Evolutionary conservation across 2,329 filamentous ascomycete genomes (phyloP), one percentile per base, ranked within the genome.

Genomic region (Neophaeococcomyces aloes): DNA sequence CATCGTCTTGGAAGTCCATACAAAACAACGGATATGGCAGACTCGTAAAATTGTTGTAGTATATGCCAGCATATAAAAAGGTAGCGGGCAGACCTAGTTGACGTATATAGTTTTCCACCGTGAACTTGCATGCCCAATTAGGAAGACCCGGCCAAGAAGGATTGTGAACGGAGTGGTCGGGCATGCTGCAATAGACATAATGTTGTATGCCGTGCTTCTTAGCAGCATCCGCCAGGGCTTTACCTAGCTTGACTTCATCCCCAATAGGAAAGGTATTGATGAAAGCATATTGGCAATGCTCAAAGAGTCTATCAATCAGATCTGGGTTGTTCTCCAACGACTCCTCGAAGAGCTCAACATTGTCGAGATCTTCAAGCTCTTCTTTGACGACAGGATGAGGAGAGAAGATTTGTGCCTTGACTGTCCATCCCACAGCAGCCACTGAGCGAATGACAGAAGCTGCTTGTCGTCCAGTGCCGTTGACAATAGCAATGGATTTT

Each of bases 1-100:
- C 87, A 56, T 95, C 86, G 1, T 71, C 63, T 63, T 86, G 80
- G 36, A 94, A 69, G 51, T 93, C 86, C 83, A 95, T 94, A 66
- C 88, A 91, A 68, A 96, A 96, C 3, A 96, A 73, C 1, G 91
- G 91, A 59, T 94, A 96, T 1, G 79, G 79, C 25, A 95, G 72
- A 36, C 85, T 91, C 23, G 89, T 96, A 65, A 96, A 98, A 62
- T 98, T 96, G 66, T 96, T 96, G 72, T 96, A 94, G 71, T 96
- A 98, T 56, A 95, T 95, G 47, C 89, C 91, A 7, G 88, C 86
- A 64, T 95, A 95, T 52, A 95, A 81, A 62, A 94, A 96, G 0
- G 89, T 96, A 1, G 88, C 80, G 0, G 86, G 86, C 8, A 95
- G 71, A 7, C 80, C 80, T 31, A 94, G 76, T 59, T 86, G 77